Base-by-base conservation (phyloP, 495 filamentous ascomycete species). In the Penicillium taxi region DNA sequence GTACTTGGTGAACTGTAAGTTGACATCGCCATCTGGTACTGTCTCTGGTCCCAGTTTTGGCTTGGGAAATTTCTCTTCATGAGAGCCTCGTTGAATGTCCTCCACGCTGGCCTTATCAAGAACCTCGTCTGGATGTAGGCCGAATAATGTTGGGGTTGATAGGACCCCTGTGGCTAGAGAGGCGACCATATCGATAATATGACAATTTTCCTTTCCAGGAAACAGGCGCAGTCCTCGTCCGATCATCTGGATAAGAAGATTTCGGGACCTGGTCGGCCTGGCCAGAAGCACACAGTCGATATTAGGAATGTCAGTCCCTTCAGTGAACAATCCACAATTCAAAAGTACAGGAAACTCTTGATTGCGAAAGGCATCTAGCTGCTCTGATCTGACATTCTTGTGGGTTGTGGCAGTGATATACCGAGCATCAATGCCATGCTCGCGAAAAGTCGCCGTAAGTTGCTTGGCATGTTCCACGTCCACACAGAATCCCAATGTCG, bases 261-360 rank as follows among this genome's bases (percentile, higher is more conserved):
- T 96, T 14, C 81, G 77, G 11, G 91, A 96, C 37, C 78, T 76
- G 6, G 91, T 99, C 3, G 91, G 91, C 22, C 93, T 67, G 5
- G 86, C 89, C 26, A 99, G 68, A 9, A 99, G 53, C 7, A 99
- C 73, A 41, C 91, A 96, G 56, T 99, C 91, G 40, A 96, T 86
- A 53, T 96, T 96, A 3, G 91, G 91, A 12, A 96, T 91, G 52
- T 99, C 91, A 7, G 93, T 99, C 9, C 82, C 90, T 64, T 99
- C 91, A 2, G 90, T 96, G 47, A 95, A 96, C 32, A 99, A 79
- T 3, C 88, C 88, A 57, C 91, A 96, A 55, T 99, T 99, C 22
- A 99, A 56, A 11, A 99, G 74, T 4, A 99, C 84, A 0, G 85
- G 86, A 38, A 80, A 96, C 38, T 90, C 72, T n/a, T 75, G 70